Evolutionary conservation across 2,329 filamentous ascomycete genomes (phyloP), one percentile per base, ranked within the genome.

Genomic region (Cyphellophora europaea): DNA sequence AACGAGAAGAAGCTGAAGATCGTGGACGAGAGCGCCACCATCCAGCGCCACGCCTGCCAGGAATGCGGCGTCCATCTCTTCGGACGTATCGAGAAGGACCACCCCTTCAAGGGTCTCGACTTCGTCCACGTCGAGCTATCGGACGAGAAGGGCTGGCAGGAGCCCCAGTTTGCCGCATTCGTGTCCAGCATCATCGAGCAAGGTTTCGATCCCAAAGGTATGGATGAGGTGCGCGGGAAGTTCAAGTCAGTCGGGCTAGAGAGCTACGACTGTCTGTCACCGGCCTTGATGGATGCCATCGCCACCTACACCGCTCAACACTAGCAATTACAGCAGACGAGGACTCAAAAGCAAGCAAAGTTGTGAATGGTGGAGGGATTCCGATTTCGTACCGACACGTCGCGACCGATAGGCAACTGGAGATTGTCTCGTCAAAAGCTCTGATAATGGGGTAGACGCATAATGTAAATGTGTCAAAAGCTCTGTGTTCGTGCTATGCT

Each of bases 111-210:
- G 54, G 77, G 77, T 1, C 62, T 82, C n/a, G 76, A 79, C 53
- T 82, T 82, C 53, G 74, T 82, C 8, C 77, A 82, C 54, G 64
- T 63, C 1, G 77, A 82, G 57, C 58, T 82, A 29, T 72, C 67
- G 12, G 59, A 68, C 33, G 55, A 68, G 36, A 65, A 70, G 52
- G 77, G 77, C n/a, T 82, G 78, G 77, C 77, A 82, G 57, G 77
- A 79, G 59, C 76, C 76, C 5, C 77, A 81, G 50, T 82, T 82
- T 45, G 77, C 77, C 2, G 78, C 69, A 0, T 82, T 82, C 41
- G 76, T 82, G 25, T 74, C 70, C 21, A 77, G 70, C 37, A 73
- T 81, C 39, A 79, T 82, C 40, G 77, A 82, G 67, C 75, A 80
- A 51, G 78, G 77, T 1, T 78, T 73, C 47, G 55, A 68, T 30